Percentiles rank a stretch among this genome's conserved stretches.
Evolutionary conservation across 371 early-diverging fungal genomes (phyloP).

Genomic region (Encephalitozoon romaleae): DNA sequence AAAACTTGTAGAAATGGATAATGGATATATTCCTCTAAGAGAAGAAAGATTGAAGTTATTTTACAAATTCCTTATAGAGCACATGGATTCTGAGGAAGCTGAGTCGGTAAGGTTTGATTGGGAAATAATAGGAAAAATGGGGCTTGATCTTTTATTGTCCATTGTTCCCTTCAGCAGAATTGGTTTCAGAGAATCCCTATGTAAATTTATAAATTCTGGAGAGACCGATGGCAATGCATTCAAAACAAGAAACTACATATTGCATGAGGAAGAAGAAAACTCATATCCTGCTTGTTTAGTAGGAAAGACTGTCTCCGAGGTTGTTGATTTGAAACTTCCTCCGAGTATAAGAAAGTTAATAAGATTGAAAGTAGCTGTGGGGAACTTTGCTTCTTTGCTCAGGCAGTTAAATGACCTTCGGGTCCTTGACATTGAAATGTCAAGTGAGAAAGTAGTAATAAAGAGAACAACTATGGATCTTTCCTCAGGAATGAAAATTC

Average conservation of each 20-base stretch:
- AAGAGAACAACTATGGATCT: not conserved
- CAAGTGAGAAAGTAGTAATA: not conserved
- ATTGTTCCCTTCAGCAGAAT: slow-evolving; percentile 19
- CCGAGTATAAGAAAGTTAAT: not conserved
- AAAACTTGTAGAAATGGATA: slow-evolving; percentile 26
- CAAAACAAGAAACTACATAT: not conserved
- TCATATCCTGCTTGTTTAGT: not conserved
- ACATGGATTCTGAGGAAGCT: not conserved
- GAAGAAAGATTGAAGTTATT: not conserved
- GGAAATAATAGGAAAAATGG: slow-evolving; percentile 21
- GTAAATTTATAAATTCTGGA: not conserved
- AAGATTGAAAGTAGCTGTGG: not conserved
- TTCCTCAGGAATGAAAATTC: not conserved
- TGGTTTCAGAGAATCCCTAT: not conserved
- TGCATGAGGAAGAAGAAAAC: not conserved
- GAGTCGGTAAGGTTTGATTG: slow-evolving; percentile 1
- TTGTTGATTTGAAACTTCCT: not conserved
- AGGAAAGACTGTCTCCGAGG: not conserved
- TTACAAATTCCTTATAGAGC: not conserved
- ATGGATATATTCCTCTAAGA: slow-evolving; percentile 14
- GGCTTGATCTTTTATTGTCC: slow-evolving; percentile 1
- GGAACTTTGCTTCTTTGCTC: not conserved
- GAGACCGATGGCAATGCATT: not conserved
- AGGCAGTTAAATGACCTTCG: not conserved
- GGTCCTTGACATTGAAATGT: not conserved